Conservation (phyloP, 2,329 filamentous ascomycete species). For the Penicillium sclerotiorum region DNA sequence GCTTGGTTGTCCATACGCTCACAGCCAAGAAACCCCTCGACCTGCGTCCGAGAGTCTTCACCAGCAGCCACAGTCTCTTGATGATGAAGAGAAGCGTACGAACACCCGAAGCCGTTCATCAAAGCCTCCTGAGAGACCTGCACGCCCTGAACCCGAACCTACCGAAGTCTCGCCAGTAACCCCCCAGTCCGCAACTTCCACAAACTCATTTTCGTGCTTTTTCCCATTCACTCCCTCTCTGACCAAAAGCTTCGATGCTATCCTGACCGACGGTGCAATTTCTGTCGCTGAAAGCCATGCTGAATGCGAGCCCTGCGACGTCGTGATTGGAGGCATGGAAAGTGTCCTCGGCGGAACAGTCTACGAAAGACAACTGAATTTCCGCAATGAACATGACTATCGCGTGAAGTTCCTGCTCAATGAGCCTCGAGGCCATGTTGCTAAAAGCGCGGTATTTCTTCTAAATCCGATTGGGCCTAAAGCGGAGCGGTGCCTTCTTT, state of each 20-base stretch:
- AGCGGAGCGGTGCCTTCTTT: background rate
- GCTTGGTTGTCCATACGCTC: too few species aligned
- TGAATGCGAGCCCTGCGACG: slow-evolving; percentile 8
- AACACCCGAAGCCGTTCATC: too few species aligned
- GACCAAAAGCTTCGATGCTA: background rate
- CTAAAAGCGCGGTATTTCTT: slow-evolving; percentile 3
- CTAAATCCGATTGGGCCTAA: background rate
- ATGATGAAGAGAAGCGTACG: too few species aligned
- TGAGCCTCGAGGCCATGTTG: slow-evolving; percentile 4
- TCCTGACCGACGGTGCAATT: background rate
- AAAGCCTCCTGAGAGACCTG: too few species aligned
- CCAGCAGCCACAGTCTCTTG: too few species aligned
- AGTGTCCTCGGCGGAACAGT: background rate
- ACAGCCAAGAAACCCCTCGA: too few species aligned
- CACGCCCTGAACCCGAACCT: too few species aligned
- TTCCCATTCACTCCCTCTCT: background rate
- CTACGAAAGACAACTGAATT: slow-evolving; percentile 1
- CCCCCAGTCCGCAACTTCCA: background rate
- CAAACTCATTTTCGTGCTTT: too few species aligned
- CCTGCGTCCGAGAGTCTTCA: too few species aligned
- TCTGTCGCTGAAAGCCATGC: slow-evolving; percentile 3
- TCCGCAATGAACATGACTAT: background rate
- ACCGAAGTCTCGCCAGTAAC: background rate
- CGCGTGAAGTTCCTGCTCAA: background rate
- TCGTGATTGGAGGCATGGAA: slow-evolving; percentile 2